These are phyloP conservation scores for Morella rubra DNA, from an alignment of 306 rosid genomes.

Conservation along the genomic window DNA sequence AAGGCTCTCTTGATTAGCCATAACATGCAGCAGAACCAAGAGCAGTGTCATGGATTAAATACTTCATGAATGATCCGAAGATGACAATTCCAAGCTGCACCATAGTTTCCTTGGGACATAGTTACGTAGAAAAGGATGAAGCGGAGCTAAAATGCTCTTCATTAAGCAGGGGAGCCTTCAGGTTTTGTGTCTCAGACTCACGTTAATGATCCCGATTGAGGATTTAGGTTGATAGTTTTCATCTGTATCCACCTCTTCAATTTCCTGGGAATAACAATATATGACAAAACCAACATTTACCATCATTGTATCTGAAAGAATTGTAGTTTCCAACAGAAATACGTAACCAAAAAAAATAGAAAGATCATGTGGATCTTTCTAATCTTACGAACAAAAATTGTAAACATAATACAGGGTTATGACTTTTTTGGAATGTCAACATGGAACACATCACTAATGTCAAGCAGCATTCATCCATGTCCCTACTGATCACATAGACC, in stretches of 20 bases:
- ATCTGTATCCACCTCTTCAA: slow-evolving; percentile 97
- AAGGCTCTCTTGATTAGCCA: not conserved
- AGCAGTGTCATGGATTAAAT: not conserved
- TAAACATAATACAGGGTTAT: not conserved
- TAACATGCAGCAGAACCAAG: not conserved
- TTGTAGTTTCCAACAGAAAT: not conserved
- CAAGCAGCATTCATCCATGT: not conserved
- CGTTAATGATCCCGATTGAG: slow-evolving; percentile 60
- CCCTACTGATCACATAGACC: not conserved
- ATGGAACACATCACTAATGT: not conserved
- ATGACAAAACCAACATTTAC: not conserved
- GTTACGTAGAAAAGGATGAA: not conserved
- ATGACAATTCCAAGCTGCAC: not conserved
- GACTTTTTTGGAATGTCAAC: not conserved
- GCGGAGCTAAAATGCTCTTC: not conserved
- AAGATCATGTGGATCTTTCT: not conserved
- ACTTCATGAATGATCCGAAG: not conserved
- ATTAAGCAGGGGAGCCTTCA: slow-evolving; percentile 28
- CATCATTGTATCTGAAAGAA: not conserved
- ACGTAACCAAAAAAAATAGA: not conserved
- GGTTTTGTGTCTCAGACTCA: slow-evolving; percentile 56
- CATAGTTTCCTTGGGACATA: too few species aligned
- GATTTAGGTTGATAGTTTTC: slow-evolving; percentile 84
- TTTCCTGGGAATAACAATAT: slow-evolving; percentile 39
- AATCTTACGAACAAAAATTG: not conserved